Conservation (phyloP, 176 grass and related monocot genomes). For the Aegilops bicornis region DNA sequence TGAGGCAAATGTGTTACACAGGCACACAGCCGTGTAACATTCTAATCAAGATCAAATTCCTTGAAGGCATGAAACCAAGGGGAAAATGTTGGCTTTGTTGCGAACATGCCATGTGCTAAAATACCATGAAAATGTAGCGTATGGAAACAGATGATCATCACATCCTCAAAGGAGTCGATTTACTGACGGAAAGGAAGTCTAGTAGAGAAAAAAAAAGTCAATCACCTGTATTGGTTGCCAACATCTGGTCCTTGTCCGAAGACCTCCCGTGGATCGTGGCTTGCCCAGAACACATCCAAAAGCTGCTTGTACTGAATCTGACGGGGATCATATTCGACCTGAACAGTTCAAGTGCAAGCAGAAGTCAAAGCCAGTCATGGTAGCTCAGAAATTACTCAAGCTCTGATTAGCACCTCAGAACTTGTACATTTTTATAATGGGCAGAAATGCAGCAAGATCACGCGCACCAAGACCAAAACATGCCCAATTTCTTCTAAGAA, state of each 20-base stretch:
- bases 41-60: neutral
- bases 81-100: neutral
- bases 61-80: neutral
- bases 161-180: neutral
- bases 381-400: neutral
- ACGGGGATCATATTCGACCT: conserved; percentile 86
- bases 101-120: neutral
- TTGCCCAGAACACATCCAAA: conserved; percentile 87
- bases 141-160: neutral
- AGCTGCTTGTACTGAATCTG: conserved; percentile 84
- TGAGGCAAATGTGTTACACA: neutral
- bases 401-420: neutral
- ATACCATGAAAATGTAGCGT: neutral
- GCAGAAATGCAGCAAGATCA: neutral
- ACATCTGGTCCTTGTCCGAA: conserved; percentile 99
- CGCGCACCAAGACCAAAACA: neutral
- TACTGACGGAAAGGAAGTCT: neutral
- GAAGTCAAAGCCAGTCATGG: neutral
- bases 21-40: neutral
- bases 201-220: neutral
- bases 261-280: conserved; percentile 84
- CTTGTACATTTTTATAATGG: neutral
- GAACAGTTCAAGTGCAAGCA: neutral
- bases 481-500: neutral
- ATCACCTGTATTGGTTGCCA: conserved; percentile 90